These are phyloP conservation scores for Aspergillus uvarum DNA, from an alignment of 2,329 filamentous ascomycete species.

Conservation along the genomic window DNA sequence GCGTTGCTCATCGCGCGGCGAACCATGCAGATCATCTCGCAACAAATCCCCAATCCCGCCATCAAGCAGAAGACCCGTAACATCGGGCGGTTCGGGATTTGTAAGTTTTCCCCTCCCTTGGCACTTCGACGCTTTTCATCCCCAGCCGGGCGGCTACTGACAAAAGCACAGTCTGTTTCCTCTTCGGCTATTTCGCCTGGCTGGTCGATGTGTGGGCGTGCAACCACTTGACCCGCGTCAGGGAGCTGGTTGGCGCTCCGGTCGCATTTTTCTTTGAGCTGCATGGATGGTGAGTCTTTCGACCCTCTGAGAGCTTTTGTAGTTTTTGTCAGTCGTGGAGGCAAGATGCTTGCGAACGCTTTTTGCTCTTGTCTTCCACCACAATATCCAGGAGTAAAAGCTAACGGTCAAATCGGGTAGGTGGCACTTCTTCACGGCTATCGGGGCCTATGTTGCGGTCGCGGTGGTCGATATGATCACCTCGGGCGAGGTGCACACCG, in stretches of 20 bases:
- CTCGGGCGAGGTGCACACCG: conserved; percentile 32
- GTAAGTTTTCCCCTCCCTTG: conserved; percentile 11
- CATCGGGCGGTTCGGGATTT: conserved; percentile 25
- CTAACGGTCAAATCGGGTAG: conserved; percentile 18
- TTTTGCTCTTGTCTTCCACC: too few species aligned
- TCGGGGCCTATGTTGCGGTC: conserved; percentile 45
- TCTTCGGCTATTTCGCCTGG: conserved; percentile 43
- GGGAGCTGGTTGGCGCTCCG: conserved; percentile 35
- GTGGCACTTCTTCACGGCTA: conserved; percentile 47
- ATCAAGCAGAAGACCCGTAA: conserved; percentile 22
- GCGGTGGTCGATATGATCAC: conserved; percentile 41
- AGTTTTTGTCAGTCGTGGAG: background rate
- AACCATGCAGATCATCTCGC: conserved; percentile 32
- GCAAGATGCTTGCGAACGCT: too few species aligned
- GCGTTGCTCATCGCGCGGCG: conserved; percentile 38
- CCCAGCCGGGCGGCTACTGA: background rate
- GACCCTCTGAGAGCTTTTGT: background rate
- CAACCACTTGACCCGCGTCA: conserved; percentile 24
- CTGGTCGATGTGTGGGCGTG: conserved; percentile 42
- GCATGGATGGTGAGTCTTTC: conserved; percentile 42
- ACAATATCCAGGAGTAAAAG: too few species aligned
- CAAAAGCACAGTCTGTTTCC: conserved; percentile 31
- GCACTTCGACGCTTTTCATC: background rate
- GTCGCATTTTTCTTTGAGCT: conserved; percentile 43
- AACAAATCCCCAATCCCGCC: conserved; percentile 30